These are phyloP conservation scores for Neurospora intermedia DNA, from an alignment of 495 filamentous ascomycete species.

Conservation along the genomic window DNA sequence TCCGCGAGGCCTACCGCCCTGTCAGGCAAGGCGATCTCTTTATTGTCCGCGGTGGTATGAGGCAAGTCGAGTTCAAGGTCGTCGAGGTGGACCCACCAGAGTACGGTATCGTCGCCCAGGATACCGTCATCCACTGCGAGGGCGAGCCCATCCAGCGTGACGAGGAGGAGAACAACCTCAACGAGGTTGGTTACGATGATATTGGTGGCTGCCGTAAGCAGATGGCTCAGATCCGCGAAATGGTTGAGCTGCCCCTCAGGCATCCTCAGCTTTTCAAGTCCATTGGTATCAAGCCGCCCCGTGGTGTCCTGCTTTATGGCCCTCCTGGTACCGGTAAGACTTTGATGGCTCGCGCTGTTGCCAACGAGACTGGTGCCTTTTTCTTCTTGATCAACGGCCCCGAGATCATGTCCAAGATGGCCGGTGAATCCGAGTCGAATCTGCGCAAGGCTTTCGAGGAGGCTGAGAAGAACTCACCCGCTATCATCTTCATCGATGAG, in stretches of 20 bases:
- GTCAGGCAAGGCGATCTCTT: constrained; percentile 95
- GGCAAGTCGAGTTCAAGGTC: constrained; percentile 98
- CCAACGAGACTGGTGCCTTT: constrained; percentile 97
- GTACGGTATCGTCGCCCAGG: constrained; percentile 96
- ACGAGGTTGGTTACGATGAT: constrained; percentile 98
- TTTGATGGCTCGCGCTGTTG: constrained; percentile 94
- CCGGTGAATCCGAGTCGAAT: constrained; percentile 96
- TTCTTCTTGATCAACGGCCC: constrained; percentile 99
- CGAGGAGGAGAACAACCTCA: constrained; percentile 97
- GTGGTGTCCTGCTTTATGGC: constrained; percentile 95
- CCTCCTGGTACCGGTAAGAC: constrained; percentile 99
- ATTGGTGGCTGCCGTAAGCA: constrained; percentile 99
- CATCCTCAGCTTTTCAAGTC: constrained; percentile 99
- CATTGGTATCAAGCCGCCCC: constrained; percentile 98
- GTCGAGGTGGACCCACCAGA: constrained; percentile 97
- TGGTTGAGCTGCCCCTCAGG: constrained; percentile 91
- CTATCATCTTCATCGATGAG: constrained; percentile 99
- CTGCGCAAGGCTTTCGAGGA: constrained; percentile 96
- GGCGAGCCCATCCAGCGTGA: constrained; percentile 97
- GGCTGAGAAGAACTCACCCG: constrained; percentile 98
- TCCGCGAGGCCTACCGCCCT: constrained; percentile 96
- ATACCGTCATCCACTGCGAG: constrained; percentile 98
- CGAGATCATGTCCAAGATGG: constrained; percentile 99
- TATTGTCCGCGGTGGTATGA: constrained; percentile 93
- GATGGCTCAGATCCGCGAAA: constrained; percentile 97